phyloP scores from a whole-genome alignment of 805 yeast species.

The Zygotorulaspora sp. region DNA sequence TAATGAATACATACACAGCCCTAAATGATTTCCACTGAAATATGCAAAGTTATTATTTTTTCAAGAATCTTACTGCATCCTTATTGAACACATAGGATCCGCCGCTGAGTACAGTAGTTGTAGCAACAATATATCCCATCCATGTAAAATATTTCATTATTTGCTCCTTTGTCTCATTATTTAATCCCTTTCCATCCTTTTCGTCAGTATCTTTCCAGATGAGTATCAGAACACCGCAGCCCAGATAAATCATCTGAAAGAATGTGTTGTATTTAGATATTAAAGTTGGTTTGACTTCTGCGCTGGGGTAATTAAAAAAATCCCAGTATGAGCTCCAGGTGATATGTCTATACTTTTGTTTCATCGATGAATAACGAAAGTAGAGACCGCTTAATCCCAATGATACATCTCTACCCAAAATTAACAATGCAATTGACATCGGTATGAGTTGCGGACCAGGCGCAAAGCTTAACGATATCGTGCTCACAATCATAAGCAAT shows the following conservation, averaged over 20 bases:
- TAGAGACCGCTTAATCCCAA: constrained; percentile 69
- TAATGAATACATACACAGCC: no score
- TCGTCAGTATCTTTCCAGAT: constrained; percentile 15
- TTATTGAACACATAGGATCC: constrained; percentile 67
- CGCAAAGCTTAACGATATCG: constrained; percentile 60
- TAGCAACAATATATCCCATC: constrained; percentile 53
- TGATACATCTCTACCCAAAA: constrained; percentile 78
- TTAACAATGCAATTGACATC: constrained; percentile 55
- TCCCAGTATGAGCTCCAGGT: constrained; percentile 73
- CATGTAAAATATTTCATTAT: constrained; percentile 27
- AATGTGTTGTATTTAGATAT: constrained; percentile 88
- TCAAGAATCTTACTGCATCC: constrained; percentile 58
- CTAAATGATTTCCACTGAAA: no score
- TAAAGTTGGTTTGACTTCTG: constrained; percentile 80
- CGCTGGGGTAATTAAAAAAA: constrained; percentile 65
- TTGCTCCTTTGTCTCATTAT: not conserved
- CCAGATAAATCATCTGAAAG: constrained; percentile 87
- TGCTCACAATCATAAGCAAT: constrained; percentile 78
- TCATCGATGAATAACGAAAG: constrained; percentile 58
- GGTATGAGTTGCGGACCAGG: constrained; percentile 63
- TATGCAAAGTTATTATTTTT: no score
- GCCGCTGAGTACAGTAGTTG: constrained; percentile 76
- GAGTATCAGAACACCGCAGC: constrained; percentile 46
- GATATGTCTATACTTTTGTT: constrained; percentile 18
- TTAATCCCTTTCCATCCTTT: constrained; percentile 11